These are phyloP conservation scores for Tulasnella sp. DNA, from an alignment of 768 basidiomycete species.

Conservation along the genomic window DNA sequence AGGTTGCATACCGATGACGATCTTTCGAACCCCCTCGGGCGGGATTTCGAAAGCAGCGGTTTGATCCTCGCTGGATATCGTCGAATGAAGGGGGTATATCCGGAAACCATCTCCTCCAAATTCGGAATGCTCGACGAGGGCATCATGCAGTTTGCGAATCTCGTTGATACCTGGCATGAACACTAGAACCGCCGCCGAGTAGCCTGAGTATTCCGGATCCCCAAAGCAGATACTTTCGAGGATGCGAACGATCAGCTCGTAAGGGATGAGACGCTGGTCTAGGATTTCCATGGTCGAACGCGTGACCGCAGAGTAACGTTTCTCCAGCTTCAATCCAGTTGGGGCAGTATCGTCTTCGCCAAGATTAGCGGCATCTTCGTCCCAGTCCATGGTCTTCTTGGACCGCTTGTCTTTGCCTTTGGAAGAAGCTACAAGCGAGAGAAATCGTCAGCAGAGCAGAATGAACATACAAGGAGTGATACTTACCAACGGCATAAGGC, in stretches of 20 bases:
- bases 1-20: slow-evolving; percentile 72
- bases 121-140: slow-evolving; percentile 56
- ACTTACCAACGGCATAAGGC: slow-evolving; percentile 47
- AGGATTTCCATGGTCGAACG: slow-evolving; percentile 69
- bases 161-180: slow-evolving; percentile 95
- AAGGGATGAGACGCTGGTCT: slow-evolving; percentile 81
- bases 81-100: slow-evolving; percentile 83
- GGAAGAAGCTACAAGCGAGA: background rate
- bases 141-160: slow-evolving; percentile 78
- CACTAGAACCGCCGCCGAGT: slow-evolving; percentile 72
- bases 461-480: background rate
- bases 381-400: slow-evolving; percentile 60
- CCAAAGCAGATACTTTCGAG: slow-evolving; percentile 77
- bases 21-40: slow-evolving; percentile 70
- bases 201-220: slow-evolving; percentile 36
- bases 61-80: slow-evolving; percentile 84
- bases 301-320: slow-evolving; percentile 68
- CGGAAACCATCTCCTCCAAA: slow-evolving; percentile 62
- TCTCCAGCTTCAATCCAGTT: slow-evolving; percentile 45
- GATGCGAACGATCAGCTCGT: slow-evolving; percentile 75
- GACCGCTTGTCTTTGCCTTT: slow-evolving; percentile 19
- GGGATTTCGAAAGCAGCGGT: slow-evolving; percentile 83
- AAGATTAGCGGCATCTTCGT: slow-evolving; percentile 51
- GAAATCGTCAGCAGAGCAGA: background rate
- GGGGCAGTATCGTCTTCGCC: slow-evolving; percentile 56